Percentiles rank a stretch among this genome's conserved stretches.
Evolutionary conservation across 148 eudicot species (phyloP).

Genomic region (Spergularia bocconei): DNA sequence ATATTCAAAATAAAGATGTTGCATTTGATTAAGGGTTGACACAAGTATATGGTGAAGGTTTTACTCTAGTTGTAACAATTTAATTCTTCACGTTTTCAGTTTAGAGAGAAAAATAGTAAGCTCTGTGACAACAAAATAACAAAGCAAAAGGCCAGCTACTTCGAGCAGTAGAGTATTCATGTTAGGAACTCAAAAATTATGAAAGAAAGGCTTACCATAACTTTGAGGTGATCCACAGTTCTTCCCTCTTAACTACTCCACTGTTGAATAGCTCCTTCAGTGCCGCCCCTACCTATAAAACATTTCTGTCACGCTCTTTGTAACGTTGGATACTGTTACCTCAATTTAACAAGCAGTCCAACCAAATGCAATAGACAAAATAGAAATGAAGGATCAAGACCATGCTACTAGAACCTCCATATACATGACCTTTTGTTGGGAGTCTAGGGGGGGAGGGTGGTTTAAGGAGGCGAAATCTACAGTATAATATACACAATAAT

Average conservation of each 20-base stretch:
- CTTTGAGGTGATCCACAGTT: constrained; percentile 59
- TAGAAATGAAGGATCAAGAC: too few species aligned
- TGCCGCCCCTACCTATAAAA: constrained; percentile 44
- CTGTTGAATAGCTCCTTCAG: constrained; percentile 41
- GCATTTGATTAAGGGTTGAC: not conserved
- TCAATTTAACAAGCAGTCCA: not conserved
- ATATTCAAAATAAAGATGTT: not conserved
- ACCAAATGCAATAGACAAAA: not conserved
- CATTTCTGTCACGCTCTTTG: not conserved
- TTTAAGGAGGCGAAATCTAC: too few species aligned
- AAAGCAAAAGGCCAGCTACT: too few species aligned
- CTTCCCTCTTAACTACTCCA: constrained; percentile 50
- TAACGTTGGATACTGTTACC: not conserved
- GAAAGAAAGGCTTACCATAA: constrained; percentile 35
- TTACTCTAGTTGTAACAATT: not conserved
- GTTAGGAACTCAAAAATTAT: too few species aligned
- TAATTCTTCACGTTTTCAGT: too few species aligned
- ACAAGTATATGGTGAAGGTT: not conserved
- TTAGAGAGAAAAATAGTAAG: too few species aligned
- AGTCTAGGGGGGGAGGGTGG: too few species aligned
- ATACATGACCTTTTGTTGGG: too few species aligned
- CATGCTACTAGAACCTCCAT: too few species aligned
- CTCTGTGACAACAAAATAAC: too few species aligned
- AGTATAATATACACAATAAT: too few species aligned
- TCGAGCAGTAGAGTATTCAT: too few species aligned